These are phyloP conservation scores for Raffaelea albimanens DNA, from an alignment of 2,329 filamentous ascomycete genomes.

Conservation along the genomic window DNA sequence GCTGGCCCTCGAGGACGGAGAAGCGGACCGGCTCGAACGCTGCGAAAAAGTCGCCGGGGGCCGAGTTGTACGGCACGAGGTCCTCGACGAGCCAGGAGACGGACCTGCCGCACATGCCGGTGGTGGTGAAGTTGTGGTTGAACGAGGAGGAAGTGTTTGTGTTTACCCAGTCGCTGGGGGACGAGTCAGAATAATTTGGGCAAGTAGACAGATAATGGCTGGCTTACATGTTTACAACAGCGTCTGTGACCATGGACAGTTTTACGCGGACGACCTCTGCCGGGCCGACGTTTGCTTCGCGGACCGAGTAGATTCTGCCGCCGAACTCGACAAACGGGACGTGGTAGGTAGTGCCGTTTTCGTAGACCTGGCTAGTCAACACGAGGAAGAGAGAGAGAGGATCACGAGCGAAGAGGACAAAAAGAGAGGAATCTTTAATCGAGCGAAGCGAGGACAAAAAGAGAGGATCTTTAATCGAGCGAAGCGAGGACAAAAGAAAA, in stretches of 20 bases:
- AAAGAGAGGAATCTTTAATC: neutral
- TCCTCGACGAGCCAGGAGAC: constrained; percentile 11
- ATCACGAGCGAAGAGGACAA: too few relatives aligned
- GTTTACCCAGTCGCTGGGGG: constrained; percentile 8
- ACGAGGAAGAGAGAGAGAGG: neutral
- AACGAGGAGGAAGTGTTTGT: constrained; percentile 7
- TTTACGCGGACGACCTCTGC: constrained; percentile 4
- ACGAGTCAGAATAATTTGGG: too few relatives aligned
- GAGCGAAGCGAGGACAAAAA: neutral
- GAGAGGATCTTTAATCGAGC: too few relatives aligned
- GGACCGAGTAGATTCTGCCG: constrained; percentile 1
- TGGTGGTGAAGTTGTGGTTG: constrained; percentile 3
- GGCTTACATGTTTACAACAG: constrained; percentile 5
- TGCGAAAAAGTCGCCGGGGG: constrained; percentile 8
- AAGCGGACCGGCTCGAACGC: constrained; percentile 9
- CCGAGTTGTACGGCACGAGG: constrained; percentile 4
- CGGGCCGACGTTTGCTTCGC: constrained; percentile 1
- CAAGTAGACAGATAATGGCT: neutral
- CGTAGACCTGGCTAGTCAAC: neutral
- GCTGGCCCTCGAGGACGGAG: neutral
- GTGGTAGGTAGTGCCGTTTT: constrained; percentile 6
- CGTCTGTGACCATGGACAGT: constrained; percentile 3
- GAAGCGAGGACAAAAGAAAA: too few relatives aligned
- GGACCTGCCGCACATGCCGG: constrained; percentile 6
- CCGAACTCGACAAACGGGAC: constrained; percentile 8